Base-by-base conservation (phyloP, 73 alveolate species). In the Paramecium pentaurelia region DNA sequence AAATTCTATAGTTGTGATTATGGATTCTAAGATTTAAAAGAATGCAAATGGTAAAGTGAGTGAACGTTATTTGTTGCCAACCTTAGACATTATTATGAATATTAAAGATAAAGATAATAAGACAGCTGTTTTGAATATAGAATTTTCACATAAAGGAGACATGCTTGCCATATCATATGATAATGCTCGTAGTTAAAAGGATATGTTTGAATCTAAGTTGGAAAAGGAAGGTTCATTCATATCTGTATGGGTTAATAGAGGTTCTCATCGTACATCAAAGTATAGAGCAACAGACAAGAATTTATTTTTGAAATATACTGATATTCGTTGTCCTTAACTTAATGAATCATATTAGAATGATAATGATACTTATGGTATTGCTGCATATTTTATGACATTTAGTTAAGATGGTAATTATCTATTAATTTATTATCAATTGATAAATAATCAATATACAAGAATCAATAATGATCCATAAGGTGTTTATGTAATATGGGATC, bases 1-100 rank as follows among this genome's bases (percentile, higher is more conserved):
- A 8, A 42, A 38, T 22, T 49, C 91, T 0, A 25, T 80, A 8
- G 91, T 80, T 44, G 58, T 95, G 20, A 70, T 95, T 6, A 42
- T 95, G 18, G 97, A 95, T 32, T 92, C 97, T 1, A 88, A 94
- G 60, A 89, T 80, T 5, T 14, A 80, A 20, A 80, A 80, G 91
- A 80, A 80, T 80, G 16, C 91, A 0, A 80, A 45, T 71, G 91
- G 91, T 0, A 80, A 80, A 80, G 47, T 80, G 34, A 27, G 64
- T 80, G 91, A 80, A 27, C 49, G 91, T 6, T 80, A 80, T 28
- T 42, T 32, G 16, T 80, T 80, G 18, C 91, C 91, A 1, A 44
- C 91, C 8, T 80, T 80, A 25, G 91, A 80, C 27, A 45, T 80
- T 10, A 32, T 80, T 8, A 80, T 80, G 91, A 80, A 49, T 28